Evolutionary conservation across 345 rosid species (phyloP).

Genomic region (Lenwebbia sp.): DNA sequence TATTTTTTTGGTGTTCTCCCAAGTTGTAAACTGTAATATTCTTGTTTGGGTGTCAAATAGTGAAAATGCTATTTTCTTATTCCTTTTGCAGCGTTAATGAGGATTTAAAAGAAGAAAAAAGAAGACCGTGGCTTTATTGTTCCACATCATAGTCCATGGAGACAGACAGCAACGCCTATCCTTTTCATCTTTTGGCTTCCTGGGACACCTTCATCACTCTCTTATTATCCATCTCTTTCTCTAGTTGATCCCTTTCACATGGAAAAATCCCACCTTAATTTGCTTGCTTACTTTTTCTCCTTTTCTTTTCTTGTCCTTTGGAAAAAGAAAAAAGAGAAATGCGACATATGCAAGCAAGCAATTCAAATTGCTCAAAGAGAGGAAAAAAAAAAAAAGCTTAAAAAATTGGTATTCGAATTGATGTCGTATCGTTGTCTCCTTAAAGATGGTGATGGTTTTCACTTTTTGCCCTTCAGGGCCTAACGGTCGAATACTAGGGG

Average conservation of each 20-base stretch:
- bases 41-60: background rate
- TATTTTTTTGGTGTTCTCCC: background rate
- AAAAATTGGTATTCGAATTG: background rate
- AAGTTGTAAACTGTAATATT: background rate
- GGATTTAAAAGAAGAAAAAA: background rate
- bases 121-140: background rate
- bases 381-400: background rate
- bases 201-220: background rate
- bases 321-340: background rate
- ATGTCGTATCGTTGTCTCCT: background rate
- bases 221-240: background rate
- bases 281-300: background rate
- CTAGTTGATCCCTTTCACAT: background rate
- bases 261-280: background rate
- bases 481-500: background rate
- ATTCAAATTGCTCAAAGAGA: background rate
- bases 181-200: background rate
- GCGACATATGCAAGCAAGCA: background rate
- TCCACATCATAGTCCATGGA: background rate
- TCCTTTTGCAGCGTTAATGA: background rate
- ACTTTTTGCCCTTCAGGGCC: background rate
- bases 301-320: background rate
- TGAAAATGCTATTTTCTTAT: background rate
- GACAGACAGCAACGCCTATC: background rate
- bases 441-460: background rate